Conservation (phyloP, 805 yeast genomes). For the Saccharomyces jurei region DNA sequence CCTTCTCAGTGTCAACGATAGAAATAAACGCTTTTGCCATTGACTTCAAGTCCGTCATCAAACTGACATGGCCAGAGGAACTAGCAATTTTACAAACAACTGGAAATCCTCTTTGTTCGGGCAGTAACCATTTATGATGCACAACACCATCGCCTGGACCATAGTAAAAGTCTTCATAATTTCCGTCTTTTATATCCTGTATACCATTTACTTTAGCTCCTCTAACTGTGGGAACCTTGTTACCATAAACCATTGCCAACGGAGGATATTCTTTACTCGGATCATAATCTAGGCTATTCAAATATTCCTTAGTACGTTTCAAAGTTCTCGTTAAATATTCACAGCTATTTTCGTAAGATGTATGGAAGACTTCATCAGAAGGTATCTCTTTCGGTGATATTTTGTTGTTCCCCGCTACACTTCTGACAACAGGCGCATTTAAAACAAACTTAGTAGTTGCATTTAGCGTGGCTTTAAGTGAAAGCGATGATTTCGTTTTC, state of each 20-base stretch:
- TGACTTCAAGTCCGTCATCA: slow-evolving; percentile 64
- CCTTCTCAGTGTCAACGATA: slow-evolving; percentile 49
- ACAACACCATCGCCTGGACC: slow-evolving; percentile 95
- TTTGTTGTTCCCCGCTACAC: slow-evolving; percentile 2
- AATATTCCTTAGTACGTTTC: slow-evolving; percentile 47
- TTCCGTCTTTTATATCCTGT: slow-evolving; percentile 61
- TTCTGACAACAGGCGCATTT: slow-evolving; percentile 8
- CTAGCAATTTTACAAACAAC: slow-evolving; percentile 61
- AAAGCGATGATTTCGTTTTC: neutral
- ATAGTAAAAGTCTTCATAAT: slow-evolving; percentile 67
- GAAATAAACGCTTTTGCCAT: slow-evolving; percentile 67
- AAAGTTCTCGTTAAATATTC: slow-evolving; percentile 58
- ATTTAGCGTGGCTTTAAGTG: slow-evolving; percentile 1
- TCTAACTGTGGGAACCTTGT: slow-evolving; percentile 75
- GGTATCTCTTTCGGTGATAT: slow-evolving; percentile 8
- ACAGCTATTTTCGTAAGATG: slow-evolving; percentile 46
- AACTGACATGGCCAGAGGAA: slow-evolving; percentile 66
- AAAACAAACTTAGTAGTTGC: slow-evolving; percentile 7
- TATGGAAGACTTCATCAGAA: slow-evolving; percentile 16
- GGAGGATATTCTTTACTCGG: slow-evolving; percentile 66
- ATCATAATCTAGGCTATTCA: slow-evolving; percentile 47
- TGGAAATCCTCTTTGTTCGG: slow-evolving; percentile 65
- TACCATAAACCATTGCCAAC: slow-evolving; percentile 71
- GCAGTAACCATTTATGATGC: slow-evolving; percentile 74
- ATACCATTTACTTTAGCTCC: slow-evolving; percentile 60